Conservation (phyloP, 2,329 filamentous ascomycete species). For the Capronia americana region DNA sequence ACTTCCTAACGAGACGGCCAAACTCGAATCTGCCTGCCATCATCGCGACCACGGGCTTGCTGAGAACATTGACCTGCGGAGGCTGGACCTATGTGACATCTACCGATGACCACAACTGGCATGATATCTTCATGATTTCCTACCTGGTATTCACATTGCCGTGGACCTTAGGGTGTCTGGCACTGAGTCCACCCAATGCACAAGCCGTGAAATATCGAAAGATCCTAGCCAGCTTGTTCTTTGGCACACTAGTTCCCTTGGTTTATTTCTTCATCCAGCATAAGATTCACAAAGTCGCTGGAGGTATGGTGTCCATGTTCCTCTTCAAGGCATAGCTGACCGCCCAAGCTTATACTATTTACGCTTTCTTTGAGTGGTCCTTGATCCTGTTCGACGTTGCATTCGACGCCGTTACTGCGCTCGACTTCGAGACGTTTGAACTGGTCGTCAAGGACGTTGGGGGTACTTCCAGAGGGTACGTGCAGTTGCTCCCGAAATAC, state of each 20-base stretch:
- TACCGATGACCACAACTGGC: constrained; percentile 97
- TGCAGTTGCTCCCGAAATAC: constrained; percentile 93
- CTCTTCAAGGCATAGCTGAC: constrained; percentile 14
- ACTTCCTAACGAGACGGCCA: constrained; percentile 80
- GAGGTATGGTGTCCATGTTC: constrained; percentile 67
- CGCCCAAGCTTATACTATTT: constrained; percentile 84
- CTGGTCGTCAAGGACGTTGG: constrained; percentile 86
- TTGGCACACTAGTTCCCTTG: constrained; percentile 85
- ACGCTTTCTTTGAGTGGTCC: constrained; percentile 97
- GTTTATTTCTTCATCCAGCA: constrained; percentile 99
- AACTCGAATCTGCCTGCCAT: constrained; percentile 80
- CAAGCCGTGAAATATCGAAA: constrained; percentile 88
- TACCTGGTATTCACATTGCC: constrained; percentile 93
- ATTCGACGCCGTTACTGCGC: constrained; percentile 91
- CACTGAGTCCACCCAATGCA: constrained; percentile 83
- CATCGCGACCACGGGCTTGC: constrained; percentile 77
- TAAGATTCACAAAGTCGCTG: constrained; percentile 91
- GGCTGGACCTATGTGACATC: constrained; percentile 99
- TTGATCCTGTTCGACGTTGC: constrained; percentile 93
- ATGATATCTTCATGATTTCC: constrained; percentile 99
- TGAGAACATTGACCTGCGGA: constrained; percentile 91
- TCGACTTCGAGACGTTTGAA: constrained; percentile 91
- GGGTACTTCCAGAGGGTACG: constrained; percentile 96
- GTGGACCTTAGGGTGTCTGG: constrained; percentile 91
- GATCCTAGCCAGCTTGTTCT: constrained; percentile 81